Evolutionary conservation across 2,329 filamentous ascomycete genomes (phyloP), one percentile per base, ranked within the genome.

Genomic region (Chaetomium sp.): DNA sequence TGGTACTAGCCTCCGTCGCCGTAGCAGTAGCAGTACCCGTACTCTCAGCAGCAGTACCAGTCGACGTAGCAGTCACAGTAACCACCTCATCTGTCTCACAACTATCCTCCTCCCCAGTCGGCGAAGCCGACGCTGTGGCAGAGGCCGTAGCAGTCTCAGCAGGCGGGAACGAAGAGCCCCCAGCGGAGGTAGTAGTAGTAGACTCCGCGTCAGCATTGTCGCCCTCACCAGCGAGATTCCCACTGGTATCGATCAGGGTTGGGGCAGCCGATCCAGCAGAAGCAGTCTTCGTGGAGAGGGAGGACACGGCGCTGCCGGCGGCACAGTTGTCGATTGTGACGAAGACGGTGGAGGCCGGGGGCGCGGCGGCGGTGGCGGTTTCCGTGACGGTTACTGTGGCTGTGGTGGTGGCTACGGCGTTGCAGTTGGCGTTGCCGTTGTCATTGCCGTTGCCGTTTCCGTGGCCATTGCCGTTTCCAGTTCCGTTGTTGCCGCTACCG

Each of bases 321-420:
- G 9, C 36, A 49, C 50, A 27, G 37, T 38, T 44, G 11, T 50
- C 50, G 37, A 59, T 49, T 11, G 61, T 62, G 6, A 62, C 55
- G 44, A 46, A 62, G 47, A 62, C 61, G 41, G 61, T 61, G 6
- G 59, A 55, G 14, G 59, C 61, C 9, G 55, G 44, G 45, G 19
- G 19, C 3, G 54, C 62, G 14, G 58, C 58, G 5, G 59, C 51
- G 49, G 62, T 64, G 9, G 61, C 56, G 32, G 61, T 62, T 12
- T 60, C 55, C 3, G 40, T 14, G 52, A 56, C 56, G 6, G 27
- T 53, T 40, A 55, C 12, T 52, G 61, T 58, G 45, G 58, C 53
- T 33, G 61, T 61, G 5, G 55, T 48, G 38, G 51, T 49, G 14
- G 47, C 51, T 44, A 47, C 44, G 51, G 48, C 40, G 44, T 43